Base-by-base conservation (phyloP, 306 rosid genomes). In the Adenanthera pavonina region DNA sequence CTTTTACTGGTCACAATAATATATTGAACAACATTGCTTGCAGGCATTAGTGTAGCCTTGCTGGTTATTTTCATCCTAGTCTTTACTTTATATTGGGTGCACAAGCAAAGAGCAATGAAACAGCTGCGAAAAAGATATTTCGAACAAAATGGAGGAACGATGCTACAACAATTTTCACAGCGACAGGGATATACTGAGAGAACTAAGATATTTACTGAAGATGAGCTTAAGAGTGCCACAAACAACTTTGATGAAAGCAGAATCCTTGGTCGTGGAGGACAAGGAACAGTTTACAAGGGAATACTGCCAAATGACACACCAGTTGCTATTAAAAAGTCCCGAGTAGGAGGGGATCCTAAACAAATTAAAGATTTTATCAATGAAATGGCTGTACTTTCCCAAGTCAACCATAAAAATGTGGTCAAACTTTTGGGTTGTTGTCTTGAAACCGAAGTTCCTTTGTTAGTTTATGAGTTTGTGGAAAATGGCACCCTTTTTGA, bases 391-490 rank as follows among this genome's bases (percentile, higher is more conserved):
- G 25, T 80, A 3, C 47, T 80, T 5, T 73, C 74, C 0, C 79
- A 80, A 49, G 62, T 80, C 16, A 80, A 64, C 15, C 84, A 81
- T 17, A 65, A 19, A 14, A 81, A 81, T 65, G 68, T 81, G 4
- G 77, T 73, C 8, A 35, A 53, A 19, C 66, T 73, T 2, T 36
- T 53, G 15, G 65, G 36, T 3, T 82, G 79, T 61, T 85, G 86
- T 38, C 76, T 82, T 46, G 86, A 85, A 6, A 82, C 78, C 0
- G 33, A 78, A 51, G 43, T 81, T 68, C 84, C 84, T 0, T 61
- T 78, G 11, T 82, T 85, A 51, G 86, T 82, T 82, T 78, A 68
- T 16, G 85, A 85, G 47, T 81, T 85, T 14, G 33, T 85, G 47
- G 33, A 41, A 3, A 74, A 74, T 16, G 84, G 79, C 0, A 78